These are phyloP conservation scores for Psilocybe mexicana DNA, from an alignment of 1,284 basidiomycete species.

Conservation along the genomic window DNA sequence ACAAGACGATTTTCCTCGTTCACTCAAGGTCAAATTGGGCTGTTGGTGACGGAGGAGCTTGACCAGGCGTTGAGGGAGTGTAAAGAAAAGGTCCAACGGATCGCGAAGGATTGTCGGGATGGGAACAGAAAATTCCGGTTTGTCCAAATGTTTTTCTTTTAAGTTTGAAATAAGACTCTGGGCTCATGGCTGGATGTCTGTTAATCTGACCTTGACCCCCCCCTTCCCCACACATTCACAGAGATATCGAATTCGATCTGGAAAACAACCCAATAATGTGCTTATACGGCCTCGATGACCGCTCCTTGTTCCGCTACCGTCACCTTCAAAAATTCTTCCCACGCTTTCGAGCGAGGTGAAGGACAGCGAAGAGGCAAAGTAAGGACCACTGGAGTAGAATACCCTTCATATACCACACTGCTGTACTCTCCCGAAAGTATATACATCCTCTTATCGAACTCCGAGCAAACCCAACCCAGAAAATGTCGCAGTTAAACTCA, in stretches of 20 bases:
- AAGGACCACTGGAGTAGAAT: neutral
- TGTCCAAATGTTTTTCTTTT: neutral
- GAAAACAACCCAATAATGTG: constrained; percentile 39
- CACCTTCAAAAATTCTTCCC: neutral
- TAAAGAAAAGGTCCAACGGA: constrained; percentile 34
- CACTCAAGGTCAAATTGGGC: constrained; percentile 20
- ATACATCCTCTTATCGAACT: neutral
- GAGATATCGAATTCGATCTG: constrained; percentile 49
- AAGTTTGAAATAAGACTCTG: neutral
- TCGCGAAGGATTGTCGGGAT: constrained; percentile 36
- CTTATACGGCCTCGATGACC: constrained; percentile 33
- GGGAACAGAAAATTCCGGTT: constrained; percentile 42
- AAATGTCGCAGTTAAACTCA: neutral
- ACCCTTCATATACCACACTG: neutral
- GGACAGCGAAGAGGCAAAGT: neutral
- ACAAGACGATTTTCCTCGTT: neutral
- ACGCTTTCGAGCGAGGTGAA: neutral
- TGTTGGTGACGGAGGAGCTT: constrained; percentile 41
- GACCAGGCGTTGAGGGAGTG: constrained; percentile 39
- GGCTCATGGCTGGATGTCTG: neutral
- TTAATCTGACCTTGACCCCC: too few relatives aligned
- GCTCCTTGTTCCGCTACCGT: neutral
- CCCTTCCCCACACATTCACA: constrained; percentile 11
- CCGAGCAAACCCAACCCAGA: neutral
- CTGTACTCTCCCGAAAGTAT: neutral